These are phyloP conservation scores for Daldinia bambusicola DNA, from an alignment of 495 filamentous ascomycete species.

Conservation along the genomic window DNA sequence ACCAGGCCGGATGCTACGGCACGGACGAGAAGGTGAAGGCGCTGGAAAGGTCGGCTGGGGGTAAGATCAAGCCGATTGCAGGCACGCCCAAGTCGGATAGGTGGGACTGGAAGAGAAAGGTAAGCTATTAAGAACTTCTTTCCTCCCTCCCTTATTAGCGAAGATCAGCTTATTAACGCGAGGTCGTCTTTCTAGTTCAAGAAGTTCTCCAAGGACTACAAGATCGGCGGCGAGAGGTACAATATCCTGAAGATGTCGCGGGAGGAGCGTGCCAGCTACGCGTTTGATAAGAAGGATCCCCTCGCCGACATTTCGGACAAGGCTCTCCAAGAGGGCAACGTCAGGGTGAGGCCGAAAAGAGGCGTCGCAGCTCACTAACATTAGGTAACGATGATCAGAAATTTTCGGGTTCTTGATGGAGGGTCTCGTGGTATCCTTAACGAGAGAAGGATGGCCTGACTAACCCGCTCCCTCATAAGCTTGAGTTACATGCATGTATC, in stretches of 20 bases:
- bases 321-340: slow-evolving; percentile 32
- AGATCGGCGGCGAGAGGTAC: slow-evolving; percentile 36
- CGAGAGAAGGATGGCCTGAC: background rate
- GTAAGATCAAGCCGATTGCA: slow-evolving; percentile 34
- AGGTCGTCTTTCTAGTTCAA: slow-evolving; percentile 22
- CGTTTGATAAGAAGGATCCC: slow-evolving; percentile 35
- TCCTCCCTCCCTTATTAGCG: background rate
- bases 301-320: slow-evolving; percentile 38
- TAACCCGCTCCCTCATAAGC: slow-evolving; percentile 22
- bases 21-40: slow-evolving; percentile 31
- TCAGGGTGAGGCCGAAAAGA: slow-evolving; percentile 31
- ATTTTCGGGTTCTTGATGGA: slow-evolving; percentile 13
- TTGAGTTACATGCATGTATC: slow-evolving; percentile 22
- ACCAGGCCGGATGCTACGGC: slow-evolving; percentile 29
- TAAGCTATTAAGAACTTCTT: background rate
- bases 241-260: slow-evolving; percentile 39
- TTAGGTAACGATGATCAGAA: background rate
- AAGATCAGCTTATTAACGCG: background rate
- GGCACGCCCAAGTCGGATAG: slow-evolving; percentile 23
- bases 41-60: slow-evolving; percentile 24
- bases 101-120: slow-evolving; percentile 40
- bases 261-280: slow-evolving; percentile 29
- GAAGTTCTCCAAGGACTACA: slow-evolving; percentile 37
- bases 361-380: slow-evolving; percentile 18
- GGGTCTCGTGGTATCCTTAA: slow-evolving; percentile 1